phyloP scores from a whole-genome alignment of 164 flowering plant genomes.

The Cinnamomum micranthum region DNA sequence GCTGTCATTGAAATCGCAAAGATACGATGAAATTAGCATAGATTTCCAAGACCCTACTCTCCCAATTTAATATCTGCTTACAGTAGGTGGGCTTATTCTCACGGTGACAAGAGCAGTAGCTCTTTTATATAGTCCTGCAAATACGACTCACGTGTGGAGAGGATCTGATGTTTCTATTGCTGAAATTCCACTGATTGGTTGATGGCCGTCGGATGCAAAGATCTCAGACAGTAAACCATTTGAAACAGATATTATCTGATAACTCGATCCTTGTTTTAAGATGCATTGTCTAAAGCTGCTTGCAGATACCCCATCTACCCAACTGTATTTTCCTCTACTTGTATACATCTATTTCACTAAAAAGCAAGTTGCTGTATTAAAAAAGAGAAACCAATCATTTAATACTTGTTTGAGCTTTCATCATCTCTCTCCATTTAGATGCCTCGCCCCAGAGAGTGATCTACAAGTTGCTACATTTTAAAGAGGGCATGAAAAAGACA shows the following conservation, averaged over 20 bases:
- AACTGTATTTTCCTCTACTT: not conserved
- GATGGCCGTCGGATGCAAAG: not conserved
- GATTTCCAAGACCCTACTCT: constrained; percentile 33
- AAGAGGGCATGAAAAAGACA: too few relatives aligned
- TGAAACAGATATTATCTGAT: not conserved
- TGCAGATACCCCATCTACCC: not conserved
- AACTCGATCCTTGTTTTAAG: not conserved
- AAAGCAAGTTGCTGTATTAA: too few relatives aligned
- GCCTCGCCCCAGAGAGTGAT: too few relatives aligned
- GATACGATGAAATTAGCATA: constrained; percentile 43
- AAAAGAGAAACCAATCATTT: too few relatives aligned
- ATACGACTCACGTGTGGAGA: constrained; percentile 37
- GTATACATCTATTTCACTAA: too few relatives aligned
- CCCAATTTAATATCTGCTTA: constrained; percentile 1
- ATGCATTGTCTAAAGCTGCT: not conserved
- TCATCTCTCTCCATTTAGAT: too few relatives aligned
- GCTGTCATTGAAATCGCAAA: constrained; percentile 34
- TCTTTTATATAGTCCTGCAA: constrained; percentile 10
- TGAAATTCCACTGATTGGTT: not conserved
- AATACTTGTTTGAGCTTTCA: too few relatives aligned
- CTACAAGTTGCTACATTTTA: too few relatives aligned
- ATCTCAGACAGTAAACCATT: not conserved
- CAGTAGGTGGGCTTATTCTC: constrained; percentile 24
- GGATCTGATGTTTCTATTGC: not conserved
- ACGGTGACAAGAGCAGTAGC: constrained; percentile 13